Evolutionary conservation across 495 filamentous ascomycete species (phyloP), one percentile per base, ranked within the genome.

Genomic region (Tuber umbilicatum): DNA sequence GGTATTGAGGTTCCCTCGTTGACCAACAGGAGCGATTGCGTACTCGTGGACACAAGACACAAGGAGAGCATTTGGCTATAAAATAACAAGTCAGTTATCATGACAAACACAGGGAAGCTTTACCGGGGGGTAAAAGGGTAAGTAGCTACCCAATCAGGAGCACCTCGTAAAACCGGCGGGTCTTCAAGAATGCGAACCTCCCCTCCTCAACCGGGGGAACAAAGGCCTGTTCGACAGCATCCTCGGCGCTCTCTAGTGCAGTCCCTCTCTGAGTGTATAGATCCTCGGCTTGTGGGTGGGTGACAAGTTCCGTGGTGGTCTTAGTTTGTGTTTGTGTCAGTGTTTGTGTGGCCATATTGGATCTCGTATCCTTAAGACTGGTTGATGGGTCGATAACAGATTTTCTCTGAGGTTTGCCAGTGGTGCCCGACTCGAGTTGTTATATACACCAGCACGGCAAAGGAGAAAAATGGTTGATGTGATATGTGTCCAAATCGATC

Each of bases 11-110:
- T 95, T 39, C 89, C 87, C 72, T 88, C 83, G 2, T 82, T 79
- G 35, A 85, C 87, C 21, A 99, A 91, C 35, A 97, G 89, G 19
- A 87, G 86, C 31, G 91, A 91, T 84, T 98, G 92, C 67, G 94
- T 97, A 83, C 94, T 95, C 31, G 93, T 95, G 23, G 88, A 88
- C 5, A 93, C 97, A 84, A 96, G 93, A 85, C 92, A 92, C 75
- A 98, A 89, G 10, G 94, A 88, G 31, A 97, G 89, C 47, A 93
- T 80, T 87, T 98, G 94, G 73, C 91, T 92, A 68, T 64, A 75
- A 43, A 5, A 69, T 2, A 67, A 47, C 21, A 71, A 60, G 73
- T 74, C 45, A 70, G 39, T 50, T 71, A 19, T 38, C 23, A 70
- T 60, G 72, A 73, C 73, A 73, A 68, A 21, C n/a, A 68, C 23